Evolutionary conservation across 1,284 basidiomycete genomes (phyloP).

Genomic region (Ganoderma boninense): DNA sequence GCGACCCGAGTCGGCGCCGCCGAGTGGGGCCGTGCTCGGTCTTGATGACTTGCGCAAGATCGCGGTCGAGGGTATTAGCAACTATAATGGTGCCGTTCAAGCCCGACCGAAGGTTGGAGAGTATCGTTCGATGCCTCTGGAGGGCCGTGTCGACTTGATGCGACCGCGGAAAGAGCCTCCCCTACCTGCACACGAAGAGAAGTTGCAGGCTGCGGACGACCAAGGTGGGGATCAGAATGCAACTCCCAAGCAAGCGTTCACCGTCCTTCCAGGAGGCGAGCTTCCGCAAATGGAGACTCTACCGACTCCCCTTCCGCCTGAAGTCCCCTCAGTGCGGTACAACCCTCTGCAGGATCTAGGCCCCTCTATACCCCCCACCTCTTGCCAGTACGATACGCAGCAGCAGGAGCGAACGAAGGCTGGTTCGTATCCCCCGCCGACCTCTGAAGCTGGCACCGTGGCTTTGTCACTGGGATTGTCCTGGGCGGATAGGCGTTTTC

Average conservation of each 20-base stretch:
- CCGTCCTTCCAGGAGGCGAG: constrained; percentile 34
- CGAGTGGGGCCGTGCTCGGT: constrained; percentile 51
- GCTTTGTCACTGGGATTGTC: constrained; percentile 19
- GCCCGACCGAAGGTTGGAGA: constrained; percentile 60
- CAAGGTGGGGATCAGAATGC: constrained; percentile 23
- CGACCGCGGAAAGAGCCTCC: constrained; percentile 57
- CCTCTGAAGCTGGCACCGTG: constrained; percentile 5
- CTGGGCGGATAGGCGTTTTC: constrained; percentile 27
- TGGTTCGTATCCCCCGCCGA: constrained; percentile 19
- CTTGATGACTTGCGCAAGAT: constrained; percentile 77
- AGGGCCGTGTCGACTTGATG: constrained; percentile 88
- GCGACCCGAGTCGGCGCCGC: constrained; percentile 27
- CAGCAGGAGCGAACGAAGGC: constrained; percentile 7
- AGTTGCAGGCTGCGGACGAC: constrained; percentile 13
- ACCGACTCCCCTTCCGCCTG: constrained; percentile 66
- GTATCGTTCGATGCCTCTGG: constrained; percentile 83
- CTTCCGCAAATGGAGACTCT: constrained; percentile 49
- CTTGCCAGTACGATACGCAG: constrained; percentile 26
- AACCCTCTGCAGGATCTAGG: constrained; percentile 44
- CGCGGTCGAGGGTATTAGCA: constrained; percentile 65
- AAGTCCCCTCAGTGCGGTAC: constrained; percentile 53
- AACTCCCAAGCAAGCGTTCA: constrained; percentile 37
- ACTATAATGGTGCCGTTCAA: constrained; percentile 22
- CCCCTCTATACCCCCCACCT: constrained; percentile 37
- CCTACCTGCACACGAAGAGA: constrained; percentile 9